phyloP scores from a whole-genome alignment of 192 early-diverging fungal genomes.

The Backusella psychrophila region DNA sequence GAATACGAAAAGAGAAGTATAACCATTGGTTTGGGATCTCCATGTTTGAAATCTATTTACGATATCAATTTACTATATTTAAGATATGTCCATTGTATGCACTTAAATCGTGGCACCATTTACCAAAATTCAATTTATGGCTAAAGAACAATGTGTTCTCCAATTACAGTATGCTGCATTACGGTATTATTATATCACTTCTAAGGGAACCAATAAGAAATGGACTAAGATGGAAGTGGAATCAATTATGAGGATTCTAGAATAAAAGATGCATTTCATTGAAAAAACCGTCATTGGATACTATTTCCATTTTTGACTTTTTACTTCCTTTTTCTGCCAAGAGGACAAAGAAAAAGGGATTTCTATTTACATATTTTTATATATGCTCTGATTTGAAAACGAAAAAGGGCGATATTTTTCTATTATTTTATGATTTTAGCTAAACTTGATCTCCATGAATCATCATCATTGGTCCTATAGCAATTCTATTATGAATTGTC shows the following conservation, averaged over 20 bases:
- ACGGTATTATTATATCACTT: neutral
- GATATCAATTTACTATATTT: too few species aligned
- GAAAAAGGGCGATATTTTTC: neutral
- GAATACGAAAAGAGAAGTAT: neutral
- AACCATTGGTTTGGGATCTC: too few species aligned
- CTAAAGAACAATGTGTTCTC: neutral
- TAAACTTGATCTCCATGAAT: neutral
- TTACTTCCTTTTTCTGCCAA: neutral
- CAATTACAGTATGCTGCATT: neutral
- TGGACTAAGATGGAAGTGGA: neutral
- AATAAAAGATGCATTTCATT: neutral
- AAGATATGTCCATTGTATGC: neutral
- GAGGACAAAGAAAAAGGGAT: neutral
- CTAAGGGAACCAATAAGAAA: neutral
- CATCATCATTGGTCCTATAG: neutral
- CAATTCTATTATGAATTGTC: neutral
- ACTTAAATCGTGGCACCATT: neutral
- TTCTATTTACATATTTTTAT: neutral
- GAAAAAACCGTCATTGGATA: neutral
- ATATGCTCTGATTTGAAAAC: neutral
- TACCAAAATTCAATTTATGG: neutral
- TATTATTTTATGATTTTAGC: neutral
- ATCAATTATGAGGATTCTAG: neutral
- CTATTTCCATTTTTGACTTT: neutral
- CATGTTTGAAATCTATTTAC: too few species aligned